Evolutionary conservation across 192 early-diverging fungal species (phyloP).

Genomic region (Neocallimastix lanati): DNA sequence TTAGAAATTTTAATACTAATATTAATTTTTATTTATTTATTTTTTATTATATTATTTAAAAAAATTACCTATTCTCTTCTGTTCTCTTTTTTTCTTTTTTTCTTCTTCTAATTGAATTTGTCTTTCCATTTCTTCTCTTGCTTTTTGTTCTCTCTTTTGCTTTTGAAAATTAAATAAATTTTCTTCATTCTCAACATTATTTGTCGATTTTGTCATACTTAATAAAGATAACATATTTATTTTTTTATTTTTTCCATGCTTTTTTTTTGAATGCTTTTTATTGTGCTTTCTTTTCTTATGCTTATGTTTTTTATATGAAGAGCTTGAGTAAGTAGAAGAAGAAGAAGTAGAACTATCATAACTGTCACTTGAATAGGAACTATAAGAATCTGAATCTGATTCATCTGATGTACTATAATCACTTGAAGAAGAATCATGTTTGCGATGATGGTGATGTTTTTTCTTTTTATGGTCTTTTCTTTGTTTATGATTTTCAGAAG

Average conservation of each 20-base stretch:
- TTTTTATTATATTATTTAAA: background rate
- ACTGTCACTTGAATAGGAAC: background rate
- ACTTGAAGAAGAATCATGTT: background rate
- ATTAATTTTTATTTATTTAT: no score
- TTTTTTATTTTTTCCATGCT: background rate
- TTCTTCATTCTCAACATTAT: background rate
- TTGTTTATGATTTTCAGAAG: background rate
- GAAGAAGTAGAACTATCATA: background rate
- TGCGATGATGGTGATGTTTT: background rate
- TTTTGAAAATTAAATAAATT: background rate
- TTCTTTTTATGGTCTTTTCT: background rate
- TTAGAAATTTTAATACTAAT: no score
- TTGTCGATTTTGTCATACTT: background rate
- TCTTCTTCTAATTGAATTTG: background rate
- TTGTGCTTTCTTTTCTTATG: background rate
- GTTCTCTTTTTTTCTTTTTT: background rate
- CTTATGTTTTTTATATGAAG: background rate
- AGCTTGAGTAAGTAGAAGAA: background rate
- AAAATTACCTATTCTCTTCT: background rate
- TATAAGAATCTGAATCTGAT: background rate
- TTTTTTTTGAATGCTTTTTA: background rate
- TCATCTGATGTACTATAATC: background rate
- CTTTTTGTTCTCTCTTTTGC: background rate
- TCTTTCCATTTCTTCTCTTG: background rate
- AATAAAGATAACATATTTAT: background rate